Evolutionary conservation across 495 filamentous ascomycete species (phyloP).

Genomic region (Aspergillus haitiensis): DNA sequence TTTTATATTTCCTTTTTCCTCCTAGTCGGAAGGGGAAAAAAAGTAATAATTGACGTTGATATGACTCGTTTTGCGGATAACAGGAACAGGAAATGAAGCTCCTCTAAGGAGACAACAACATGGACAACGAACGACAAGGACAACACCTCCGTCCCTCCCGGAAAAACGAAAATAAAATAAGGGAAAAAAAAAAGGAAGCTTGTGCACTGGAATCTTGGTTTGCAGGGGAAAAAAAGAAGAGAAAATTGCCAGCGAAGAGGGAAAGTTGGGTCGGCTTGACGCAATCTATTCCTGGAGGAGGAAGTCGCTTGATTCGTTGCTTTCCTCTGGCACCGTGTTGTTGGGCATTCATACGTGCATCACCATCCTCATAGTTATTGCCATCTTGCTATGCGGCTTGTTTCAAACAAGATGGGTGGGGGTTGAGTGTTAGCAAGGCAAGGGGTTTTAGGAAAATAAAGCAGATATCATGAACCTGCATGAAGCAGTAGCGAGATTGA

Average conservation of each 20-base stretch:
- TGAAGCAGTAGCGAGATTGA: slow-evolving; percentile 18
- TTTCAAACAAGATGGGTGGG: slow-evolving; percentile 18
- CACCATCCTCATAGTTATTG: slow-evolving; percentile 6
- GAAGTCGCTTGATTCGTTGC: slow-evolving; percentile 32
- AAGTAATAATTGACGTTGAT: too few relatives aligned
- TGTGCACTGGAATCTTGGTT: slow-evolving; percentile 13
- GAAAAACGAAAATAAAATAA: too few relatives aligned
- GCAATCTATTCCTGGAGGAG: slow-evolving; percentile 17
- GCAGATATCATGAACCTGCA: slow-evolving; percentile 17
- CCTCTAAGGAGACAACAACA: background rate
- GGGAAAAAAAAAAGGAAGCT: background rate
- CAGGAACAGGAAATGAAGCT: too few relatives aligned
- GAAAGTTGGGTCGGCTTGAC: slow-evolving; percentile 14
- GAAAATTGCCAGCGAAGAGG: slow-evolving; percentile 27
- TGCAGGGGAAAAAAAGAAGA: slow-evolving; percentile 27
- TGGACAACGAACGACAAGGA: background rate
- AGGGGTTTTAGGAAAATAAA: slow-evolving; percentile 4
- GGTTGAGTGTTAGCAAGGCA: background rate
- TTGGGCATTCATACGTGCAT: slow-evolving; percentile 44
- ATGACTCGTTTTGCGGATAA: too few relatives aligned
- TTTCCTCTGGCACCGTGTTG: slow-evolving; percentile 31
- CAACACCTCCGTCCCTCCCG: background rate
- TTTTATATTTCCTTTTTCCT: too few relatives aligned
- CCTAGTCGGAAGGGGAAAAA: too few relatives aligned
- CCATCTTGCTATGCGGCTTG: slow-evolving; percentile 12